Evolutionary conservation across 2,329 filamentous ascomycete genomes (phyloP), one percentile per base, ranked within the genome.

Genomic region (Colletotrichum higginsianum): DNA sequence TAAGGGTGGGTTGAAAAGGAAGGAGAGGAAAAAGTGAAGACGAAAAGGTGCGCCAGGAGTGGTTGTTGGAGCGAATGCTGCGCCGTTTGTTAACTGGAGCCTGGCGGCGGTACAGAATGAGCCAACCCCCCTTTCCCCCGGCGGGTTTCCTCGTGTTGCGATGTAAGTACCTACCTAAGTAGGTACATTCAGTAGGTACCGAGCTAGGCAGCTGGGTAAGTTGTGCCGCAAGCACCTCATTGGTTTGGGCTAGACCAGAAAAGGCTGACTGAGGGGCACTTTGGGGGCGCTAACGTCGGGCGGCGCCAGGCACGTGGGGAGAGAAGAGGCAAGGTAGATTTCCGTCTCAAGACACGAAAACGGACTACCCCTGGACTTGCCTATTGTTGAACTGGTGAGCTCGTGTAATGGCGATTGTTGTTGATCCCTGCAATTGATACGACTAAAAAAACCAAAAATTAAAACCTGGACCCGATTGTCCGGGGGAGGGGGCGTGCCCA

Each of bases 221-320:
- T 12, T n/a, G 18, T 30, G 21, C 18, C 23, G 61, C 61, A 57
- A 30, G 65, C 30, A 68, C 66, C 66, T 64, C 46, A 57, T 38
- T 68, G 61, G 49, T 18, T 42, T 52, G 66, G 38, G 35, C 42
- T 40, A 52, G 26, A 40, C 46, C 53, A 40, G 55, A 61, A 58
- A 64, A 57, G 44, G 66, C 61, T 69, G 44, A 44, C 44, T 56
- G 60, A 53, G 42, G 57, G 49, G 21, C 23, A 30, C 21, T 21
- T 55, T 64, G 42, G 53, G 63, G 40, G 52, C 52, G 66, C 66
- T 68, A 68, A 58, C 11, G 46, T 66, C 67, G 61, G 62, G 62
- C 55, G 55, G 62, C 40, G 61, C 61, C 47, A 38, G 67, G 62
- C 62, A 70, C 67, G 64, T 67, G 57, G 50, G 38, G 61, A 38